Percentiles rank a stretch among this genome's conserved stretches.
Evolutionary conservation across 495 filamentous ascomycete genomes (phyloP).

Genomic region (Jackrogersella multiformis): DNA sequence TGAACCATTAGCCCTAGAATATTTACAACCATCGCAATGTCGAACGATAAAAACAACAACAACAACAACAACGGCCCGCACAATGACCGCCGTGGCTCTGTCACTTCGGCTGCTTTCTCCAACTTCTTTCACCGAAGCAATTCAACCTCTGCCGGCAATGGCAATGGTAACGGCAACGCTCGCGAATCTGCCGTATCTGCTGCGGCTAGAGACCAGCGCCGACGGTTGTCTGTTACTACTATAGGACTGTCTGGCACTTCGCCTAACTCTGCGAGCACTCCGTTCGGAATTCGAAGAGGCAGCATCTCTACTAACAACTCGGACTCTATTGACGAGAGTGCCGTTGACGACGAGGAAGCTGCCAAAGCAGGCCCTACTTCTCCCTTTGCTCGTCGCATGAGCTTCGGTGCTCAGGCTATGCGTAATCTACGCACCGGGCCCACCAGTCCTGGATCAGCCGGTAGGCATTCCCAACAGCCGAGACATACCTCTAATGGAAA

Average conservation of each 20-base stretch:
- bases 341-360: constrained; percentile 81
- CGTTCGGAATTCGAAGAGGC: constrained; percentile 68
- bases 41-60: constrained; percentile 46
- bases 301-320: constrained; percentile 79
- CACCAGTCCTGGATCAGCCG: constrained; percentile 59
- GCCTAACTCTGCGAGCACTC: constrained; percentile 68
- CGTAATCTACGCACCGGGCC: constrained; percentile 56
- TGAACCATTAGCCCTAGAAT: constrained; percentile 5
- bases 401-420: constrained; percentile 88
- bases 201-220: constrained; percentile 75
- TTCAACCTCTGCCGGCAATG: constrained; percentile 51
- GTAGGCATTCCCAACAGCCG: constrained; percentile 53
- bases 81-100: constrained; percentile 62
- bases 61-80: constrained; percentile 47
- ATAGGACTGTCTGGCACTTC: constrained; percentile 82
- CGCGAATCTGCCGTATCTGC: constrained; percentile 73
- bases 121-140: constrained; percentile 64
- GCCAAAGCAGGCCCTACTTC: constrained; percentile 66
- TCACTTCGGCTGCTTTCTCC: constrained; percentile 63
- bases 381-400: constrained; percentile 86
- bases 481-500: constrained; percentile 39
- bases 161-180: constrained; percentile 54
- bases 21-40: constrained; percentile 34
- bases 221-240: constrained; percentile 88
- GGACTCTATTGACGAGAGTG: constrained; percentile 84